Base-by-base conservation (phyloP, 495 filamentous ascomycete genomes). In the Xylaria longipes region DNA sequence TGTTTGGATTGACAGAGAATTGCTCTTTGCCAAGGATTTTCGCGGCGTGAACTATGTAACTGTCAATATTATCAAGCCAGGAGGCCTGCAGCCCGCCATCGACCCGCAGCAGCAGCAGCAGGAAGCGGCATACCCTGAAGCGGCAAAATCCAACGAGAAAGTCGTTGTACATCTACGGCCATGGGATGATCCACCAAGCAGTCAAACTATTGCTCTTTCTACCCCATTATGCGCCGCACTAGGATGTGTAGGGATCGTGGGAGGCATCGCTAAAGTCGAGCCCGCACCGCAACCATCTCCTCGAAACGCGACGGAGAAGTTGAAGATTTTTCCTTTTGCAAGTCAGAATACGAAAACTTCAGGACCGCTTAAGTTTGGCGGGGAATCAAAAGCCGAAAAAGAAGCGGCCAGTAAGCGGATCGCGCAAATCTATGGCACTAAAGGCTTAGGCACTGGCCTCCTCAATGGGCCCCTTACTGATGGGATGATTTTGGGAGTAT, bases 101-200 rank as follows among this genome's bases (percentile, higher is more conserved):
- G 94, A 97, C 75, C 89, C 92, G 58, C 90, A 92, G 69, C 88
- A 91, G 70, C 90, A 90, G 74, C 84, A 91, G 54, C 87, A 87
- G 70, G 88, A 91, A 64, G 85, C 83, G 20, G 88, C 91, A 37
- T 74, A 69, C 46, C 73, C 69, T 29, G 75, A 82, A 1, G 84
- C 88, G 64, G 84, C 90, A 20, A 86, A 89, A 72, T 83, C 90
- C 7, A 84, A 93, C 0, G 82, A 86, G 1, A 96, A 90, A 73
- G 80, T 98, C 5, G 87, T 98, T 22, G 95, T 95, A 33, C 89
- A 87, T 63, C 76, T 97, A 5, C 78, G 87, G 60, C 80, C 87
- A 1, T 99, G 97, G 97, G 89, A 94, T 43, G 92, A 97, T 75
- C 92, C 94, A 0, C 95, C 95, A 4, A 92, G 97, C 75, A 88